Conservation (phyloP, 305 asterid species). For the Solanum aculeatissimum region DNA sequence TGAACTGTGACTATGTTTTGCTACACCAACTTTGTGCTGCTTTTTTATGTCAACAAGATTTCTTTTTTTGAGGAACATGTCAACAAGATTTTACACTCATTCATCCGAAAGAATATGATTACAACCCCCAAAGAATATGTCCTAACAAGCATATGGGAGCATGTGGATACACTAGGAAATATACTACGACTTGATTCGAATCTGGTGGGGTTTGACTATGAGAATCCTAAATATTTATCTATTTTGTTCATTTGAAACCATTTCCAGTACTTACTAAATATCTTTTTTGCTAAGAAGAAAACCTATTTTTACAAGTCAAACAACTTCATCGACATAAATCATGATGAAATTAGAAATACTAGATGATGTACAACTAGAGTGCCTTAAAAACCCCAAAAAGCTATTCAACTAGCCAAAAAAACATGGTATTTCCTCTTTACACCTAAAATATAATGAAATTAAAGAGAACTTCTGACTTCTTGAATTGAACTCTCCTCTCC, state of each 20-base stretch:
- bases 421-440: not conserved
- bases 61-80: no score
- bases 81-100: not conserved
- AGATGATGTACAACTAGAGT: not conserved
- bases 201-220: not conserved
- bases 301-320: not conserved
- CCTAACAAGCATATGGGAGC: not conserved
- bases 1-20: not conserved
- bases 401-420: not conserved
- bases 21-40: not conserved
- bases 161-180: not conserved
- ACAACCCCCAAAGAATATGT: not conserved
- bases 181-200: not conserved
- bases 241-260: not conserved
- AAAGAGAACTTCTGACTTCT: not conserved
- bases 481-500: not conserved
- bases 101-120: not conserved
- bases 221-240: not conserved
- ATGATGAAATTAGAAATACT: not conserved
- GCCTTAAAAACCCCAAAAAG: not conserved
- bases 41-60: not conserved
- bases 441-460: not conserved
- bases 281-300: not conserved
- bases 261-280: not conserved
- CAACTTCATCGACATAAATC: not conserved